Percentiles rank a stretch among this genome's conserved stretches.
Conservation (phyloP, 768 basidiomycete species). For the Gymnopilus junonius region DNA sequence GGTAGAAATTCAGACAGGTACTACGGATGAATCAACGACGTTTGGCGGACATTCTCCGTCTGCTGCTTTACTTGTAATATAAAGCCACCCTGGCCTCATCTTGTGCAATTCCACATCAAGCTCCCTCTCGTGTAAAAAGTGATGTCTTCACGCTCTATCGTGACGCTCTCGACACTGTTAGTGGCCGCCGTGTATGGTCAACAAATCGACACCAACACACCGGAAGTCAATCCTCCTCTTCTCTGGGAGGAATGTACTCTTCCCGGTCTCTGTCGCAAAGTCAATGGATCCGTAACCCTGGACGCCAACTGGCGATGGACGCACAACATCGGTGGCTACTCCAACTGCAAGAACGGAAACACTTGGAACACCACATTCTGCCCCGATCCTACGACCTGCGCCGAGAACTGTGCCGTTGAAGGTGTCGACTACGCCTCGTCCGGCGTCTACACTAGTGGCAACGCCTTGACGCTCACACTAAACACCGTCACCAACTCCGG, state of each 20-base stretch:
- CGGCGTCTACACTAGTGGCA: slow-evolving; percentile 52
- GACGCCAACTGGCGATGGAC: slow-evolving; percentile 59
- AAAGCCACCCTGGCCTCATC: not conserved
- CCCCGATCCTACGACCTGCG: slow-evolving; percentile 50
- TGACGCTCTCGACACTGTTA: slow-evolving; percentile 26
- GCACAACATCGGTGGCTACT: slow-evolving; percentile 39
- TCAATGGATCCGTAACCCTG: slow-evolving; percentile 39
- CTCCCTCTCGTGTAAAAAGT: not conserved
- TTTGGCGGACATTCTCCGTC: slow-evolving; percentile 21
- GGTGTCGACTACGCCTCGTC: slow-evolving; percentile 57
- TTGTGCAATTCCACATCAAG: not conserved
- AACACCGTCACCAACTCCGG: slow-evolving; percentile 38
- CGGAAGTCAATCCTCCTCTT: slow-evolving; percentile 51
- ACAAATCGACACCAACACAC: slow-evolving; percentile 46
- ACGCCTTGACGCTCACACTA: slow-evolving; percentile 49
- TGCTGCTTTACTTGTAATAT: not conserved
- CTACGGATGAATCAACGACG: slow-evolving; percentile 16
- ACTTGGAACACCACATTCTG: slow-evolving; percentile 55
- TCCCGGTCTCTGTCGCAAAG: slow-evolving; percentile 38
- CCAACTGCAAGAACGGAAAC: slow-evolving; percentile 56
- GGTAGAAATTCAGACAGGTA: not conserved
- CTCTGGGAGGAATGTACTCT: slow-evolving; percentile 43
- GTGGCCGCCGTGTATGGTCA: slow-evolving; percentile 43
- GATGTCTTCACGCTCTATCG: slow-evolving; percentile 15
- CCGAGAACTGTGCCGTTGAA: slow-evolving; percentile 46